Evolutionary conservation across 1,284 basidiomycete genomes (phyloP).

Genomic region (Marasmius tenuissimus): DNA sequence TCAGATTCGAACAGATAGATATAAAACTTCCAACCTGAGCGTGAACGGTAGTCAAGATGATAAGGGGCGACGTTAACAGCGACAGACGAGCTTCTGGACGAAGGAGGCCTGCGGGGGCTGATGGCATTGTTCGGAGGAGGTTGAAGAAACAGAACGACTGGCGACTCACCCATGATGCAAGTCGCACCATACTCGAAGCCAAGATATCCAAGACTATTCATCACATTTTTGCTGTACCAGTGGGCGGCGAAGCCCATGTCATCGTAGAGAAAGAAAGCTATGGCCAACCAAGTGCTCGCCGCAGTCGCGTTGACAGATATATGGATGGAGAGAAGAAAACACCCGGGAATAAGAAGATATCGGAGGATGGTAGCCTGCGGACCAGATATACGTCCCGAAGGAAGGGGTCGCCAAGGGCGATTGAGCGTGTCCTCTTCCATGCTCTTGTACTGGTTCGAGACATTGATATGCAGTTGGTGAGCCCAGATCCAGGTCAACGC

Average conservation of each 20-base stretch:
- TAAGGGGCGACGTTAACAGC: not conserved
- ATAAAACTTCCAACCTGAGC: not conserved
- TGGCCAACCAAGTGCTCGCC: not conserved
- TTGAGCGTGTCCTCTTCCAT: not conserved
- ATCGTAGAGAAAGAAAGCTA: not conserved
- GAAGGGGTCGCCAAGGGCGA: not conserved
- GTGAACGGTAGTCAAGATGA: not conserved
- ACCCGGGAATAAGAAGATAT: not conserved
- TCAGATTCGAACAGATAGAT: too few relatives aligned
- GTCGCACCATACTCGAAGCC: not conserved
- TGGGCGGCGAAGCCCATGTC: not conserved
- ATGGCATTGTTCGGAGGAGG: not conserved
- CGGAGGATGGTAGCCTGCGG: not conserved
- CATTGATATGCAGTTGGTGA: not conserved
- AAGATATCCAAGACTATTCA: not conserved
- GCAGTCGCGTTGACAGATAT: not conserved
- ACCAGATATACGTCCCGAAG: not conserved
- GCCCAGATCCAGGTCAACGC: not conserved
- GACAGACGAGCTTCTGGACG: not conserved
- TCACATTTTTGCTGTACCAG: not conserved
- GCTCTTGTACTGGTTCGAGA: not conserved
- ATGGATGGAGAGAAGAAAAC: not conserved
- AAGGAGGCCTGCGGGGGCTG: not conserved
- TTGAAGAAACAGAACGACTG: not conserved
- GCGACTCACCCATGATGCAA: not conserved